Percentiles rank a stretch among this genome's conserved stretches.
Evolutionary conservation across 2,329 filamentous ascomycete species (phyloP).

Genomic region (Botrytis pseudocinerea): DNA sequence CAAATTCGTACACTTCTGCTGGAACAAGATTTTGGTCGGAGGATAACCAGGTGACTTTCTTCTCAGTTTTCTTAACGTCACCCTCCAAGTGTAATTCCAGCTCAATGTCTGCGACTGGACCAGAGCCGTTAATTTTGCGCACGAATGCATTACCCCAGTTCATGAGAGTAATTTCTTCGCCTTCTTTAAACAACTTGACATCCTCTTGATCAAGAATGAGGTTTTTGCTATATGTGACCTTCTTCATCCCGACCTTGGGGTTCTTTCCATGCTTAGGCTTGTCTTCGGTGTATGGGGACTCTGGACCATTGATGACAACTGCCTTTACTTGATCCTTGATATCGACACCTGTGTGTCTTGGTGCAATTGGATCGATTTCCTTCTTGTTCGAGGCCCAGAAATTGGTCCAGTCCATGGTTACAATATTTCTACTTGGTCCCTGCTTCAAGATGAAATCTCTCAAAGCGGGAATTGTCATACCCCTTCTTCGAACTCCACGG

Average conservation of each 20-base stretch:
- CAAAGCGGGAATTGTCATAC: constrained; percentile 76
- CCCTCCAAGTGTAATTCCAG: constrained; percentile 88
- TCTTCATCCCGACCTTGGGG: constrained; percentile 78
- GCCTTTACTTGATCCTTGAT: constrained; percentile 71
- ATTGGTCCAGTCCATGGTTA: constrained; percentile 78
- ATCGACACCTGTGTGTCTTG: constrained; percentile 72
- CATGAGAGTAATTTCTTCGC: constrained; percentile 95
- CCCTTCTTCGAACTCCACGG: constrained; percentile 73
- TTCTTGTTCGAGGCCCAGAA: constrained; percentile 76
- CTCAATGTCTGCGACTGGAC: constrained; percentile 67
- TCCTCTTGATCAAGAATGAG: constrained; percentile 86
- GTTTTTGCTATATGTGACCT: constrained; percentile 73
- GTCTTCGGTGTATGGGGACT: constrained; percentile 65
- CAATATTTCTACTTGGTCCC: constrained; percentile 80
- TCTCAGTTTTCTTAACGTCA: constrained; percentile 91
- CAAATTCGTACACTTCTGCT: constrained; percentile 89
- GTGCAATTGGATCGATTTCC: constrained; percentile 74
- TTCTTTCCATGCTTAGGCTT: constrained; percentile 92
- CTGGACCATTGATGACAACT: constrained; percentile 64
- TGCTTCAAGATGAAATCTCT: constrained; percentile 84
- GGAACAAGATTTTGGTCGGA: constrained; percentile 75
- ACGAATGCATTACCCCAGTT: constrained; percentile 92
- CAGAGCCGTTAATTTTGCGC: constrained; percentile 59
- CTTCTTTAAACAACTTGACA: constrained; percentile 74
- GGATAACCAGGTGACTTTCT: constrained; percentile 95